Base-by-base conservation (phyloP, 192 early-diverging fungal species). In the Coemansia sp. region DNA sequence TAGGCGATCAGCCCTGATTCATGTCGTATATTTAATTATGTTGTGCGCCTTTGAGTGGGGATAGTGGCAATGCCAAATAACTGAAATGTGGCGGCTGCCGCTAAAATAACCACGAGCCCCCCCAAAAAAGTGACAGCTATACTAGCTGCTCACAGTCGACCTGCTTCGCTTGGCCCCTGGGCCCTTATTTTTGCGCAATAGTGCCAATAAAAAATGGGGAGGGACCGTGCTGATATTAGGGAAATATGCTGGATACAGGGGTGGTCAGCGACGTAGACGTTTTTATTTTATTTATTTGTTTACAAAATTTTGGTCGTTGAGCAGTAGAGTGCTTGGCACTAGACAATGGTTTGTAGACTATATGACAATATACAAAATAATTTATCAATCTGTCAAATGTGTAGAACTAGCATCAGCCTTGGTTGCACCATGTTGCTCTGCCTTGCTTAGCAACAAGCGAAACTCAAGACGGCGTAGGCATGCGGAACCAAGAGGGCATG, bases 11-110 rank as follows among this genome's bases (percentile, higher is more conserved):
- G 35, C 23, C 53, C 32, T 28, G 11, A 57, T 57, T 32, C 53
- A 6, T 3, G 10, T 19, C 19, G 11, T 39, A 33, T n/a, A 6
- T 59, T 59, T 37, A 38, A 55, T 55, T 55, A 58, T 58, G 55
- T 32, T n/a, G 32, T 32, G 30, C 55, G 30, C 55, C 55, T 58
- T 61, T 61, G 17, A 30, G 37, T 61, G 38, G 59, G 59, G 59
- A 40, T 37, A 4, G 37, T 61, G 59, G 59, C 59, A 40, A 60
- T 60, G 19, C 19, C 35, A 2, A 21, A 60, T 39, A 60, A 60
- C 39, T 60, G 39, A 60, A 55, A 39, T 10, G 58, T 39, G 58
- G 58, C 58, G 7, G 33, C 10, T 61, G 59, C 59, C 59, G 59
- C 59, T 17, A 61, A 61, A 61, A 39, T 19, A 40, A 28, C 28